Evolutionary conservation across 257 asterid genomes (phyloP).

Genomic region (Schizonepeta tenuifolia): DNA sequence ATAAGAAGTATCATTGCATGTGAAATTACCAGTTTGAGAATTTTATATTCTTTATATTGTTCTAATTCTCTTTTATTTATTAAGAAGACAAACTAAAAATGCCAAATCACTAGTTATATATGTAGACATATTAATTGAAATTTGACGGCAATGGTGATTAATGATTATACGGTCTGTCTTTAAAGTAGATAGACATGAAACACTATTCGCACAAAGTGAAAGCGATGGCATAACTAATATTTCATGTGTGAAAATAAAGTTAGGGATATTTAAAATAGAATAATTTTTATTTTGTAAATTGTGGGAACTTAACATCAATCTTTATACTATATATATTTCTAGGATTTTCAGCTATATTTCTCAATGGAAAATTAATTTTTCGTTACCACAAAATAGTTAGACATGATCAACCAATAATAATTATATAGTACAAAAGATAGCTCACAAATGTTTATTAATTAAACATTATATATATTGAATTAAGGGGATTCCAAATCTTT

Average conservation of each 20-base stretch:
- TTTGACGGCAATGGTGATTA: background rate
- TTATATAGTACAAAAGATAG: too few relatives aligned
- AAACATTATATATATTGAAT: too few relatives aligned
- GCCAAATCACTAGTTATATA: background rate
- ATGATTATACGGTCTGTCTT: background rate
- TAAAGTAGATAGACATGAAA: background rate
- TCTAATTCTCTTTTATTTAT: background rate
- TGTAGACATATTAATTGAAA: background rate
- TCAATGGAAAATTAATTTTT: too few relatives aligned
- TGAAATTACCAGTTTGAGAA: background rate
- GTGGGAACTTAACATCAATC: too few relatives aligned
- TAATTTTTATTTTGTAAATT: too few relatives aligned
- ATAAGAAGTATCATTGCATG: constrained; percentile 17
- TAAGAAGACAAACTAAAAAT: background rate
- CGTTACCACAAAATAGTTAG: too few relatives aligned
- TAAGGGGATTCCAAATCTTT: too few relatives aligned
- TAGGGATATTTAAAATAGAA: too few relatives aligned
- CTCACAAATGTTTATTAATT: too few relatives aligned
- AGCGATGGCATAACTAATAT: constrained; percentile 6
- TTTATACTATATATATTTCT: too few relatives aligned
- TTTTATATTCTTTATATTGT: background rate
- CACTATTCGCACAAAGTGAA: background rate
- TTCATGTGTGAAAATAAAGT: background rate
- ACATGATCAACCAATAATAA: too few relatives aligned
- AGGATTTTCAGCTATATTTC: too few relatives aligned